Conservation (phyloP, 2,329 filamentous ascomycete species). For the Colletotrichum siamense region DNA sequence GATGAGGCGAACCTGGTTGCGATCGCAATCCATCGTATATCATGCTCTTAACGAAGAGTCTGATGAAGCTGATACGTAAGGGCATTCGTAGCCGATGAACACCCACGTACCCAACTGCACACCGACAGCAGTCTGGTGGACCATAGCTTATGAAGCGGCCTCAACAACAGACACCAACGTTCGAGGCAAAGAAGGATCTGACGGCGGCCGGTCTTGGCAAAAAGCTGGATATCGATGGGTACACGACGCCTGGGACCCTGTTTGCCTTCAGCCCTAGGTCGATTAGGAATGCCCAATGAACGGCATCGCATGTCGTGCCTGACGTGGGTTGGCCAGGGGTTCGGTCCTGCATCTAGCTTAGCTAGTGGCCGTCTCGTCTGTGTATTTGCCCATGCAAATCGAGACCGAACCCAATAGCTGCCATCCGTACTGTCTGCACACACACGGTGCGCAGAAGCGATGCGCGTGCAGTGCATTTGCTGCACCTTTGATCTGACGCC, state of each 20-base stretch:
- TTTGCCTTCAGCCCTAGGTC: constrained; percentile 14
- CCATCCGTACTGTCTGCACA: neutral
- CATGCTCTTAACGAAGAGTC: neutral
- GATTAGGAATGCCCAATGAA: neutral
- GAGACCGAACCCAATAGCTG: neutral
- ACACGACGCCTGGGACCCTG: neutral
- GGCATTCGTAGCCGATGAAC: neutral
- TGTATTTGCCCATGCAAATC: neutral
- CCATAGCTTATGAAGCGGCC: neutral
- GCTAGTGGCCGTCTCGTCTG: neutral
- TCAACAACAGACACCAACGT: neutral
- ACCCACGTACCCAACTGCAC: neutral
- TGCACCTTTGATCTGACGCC: neutral
- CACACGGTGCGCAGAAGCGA: neutral
- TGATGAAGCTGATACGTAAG: constrained; percentile 9
- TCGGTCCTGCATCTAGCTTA: neutral
- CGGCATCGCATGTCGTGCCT: neutral
- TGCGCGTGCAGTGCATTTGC: neutral
- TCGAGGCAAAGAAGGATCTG: neutral
- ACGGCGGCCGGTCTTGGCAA: neutral
- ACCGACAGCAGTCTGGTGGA: neutral
- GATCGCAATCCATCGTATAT: neutral
- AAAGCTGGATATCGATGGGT: neutral
- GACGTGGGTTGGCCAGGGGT: neutral
- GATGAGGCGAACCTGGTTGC: neutral